Evolutionary conservation across 352 stramenopile species (phyloP).

Genomic region (Phytophthora megakarya): DNA sequence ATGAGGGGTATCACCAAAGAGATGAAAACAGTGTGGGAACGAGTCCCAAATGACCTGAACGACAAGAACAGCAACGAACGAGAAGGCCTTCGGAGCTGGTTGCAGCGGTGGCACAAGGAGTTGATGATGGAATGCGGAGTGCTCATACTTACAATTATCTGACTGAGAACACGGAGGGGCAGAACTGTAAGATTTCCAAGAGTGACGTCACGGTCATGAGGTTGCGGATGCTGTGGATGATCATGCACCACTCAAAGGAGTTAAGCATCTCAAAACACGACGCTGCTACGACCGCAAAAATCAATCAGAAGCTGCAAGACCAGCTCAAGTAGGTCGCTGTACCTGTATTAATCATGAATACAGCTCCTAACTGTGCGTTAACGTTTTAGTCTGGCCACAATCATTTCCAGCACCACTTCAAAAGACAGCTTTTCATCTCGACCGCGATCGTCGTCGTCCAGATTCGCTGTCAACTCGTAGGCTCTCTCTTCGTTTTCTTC

Average conservation of each 20-base stretch:
- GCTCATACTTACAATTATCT: background rate
- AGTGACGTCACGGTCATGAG: conserved; percentile 7
- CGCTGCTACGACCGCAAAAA: background rate
- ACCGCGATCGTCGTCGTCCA: background rate
- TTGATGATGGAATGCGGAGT: background rate
- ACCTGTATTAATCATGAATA: conserved; percentile 8
- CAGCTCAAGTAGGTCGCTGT: conserved; percentile 2
- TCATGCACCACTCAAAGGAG: conserved; percentile 5
- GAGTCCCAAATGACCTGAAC: too few species aligned
- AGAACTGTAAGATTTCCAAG: background rate
- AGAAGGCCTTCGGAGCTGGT: background rate
- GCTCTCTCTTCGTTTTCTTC: background rate
- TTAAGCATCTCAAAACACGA: background rate
- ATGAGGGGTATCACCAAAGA: too few species aligned
- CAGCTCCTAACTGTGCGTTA: too few species aligned
- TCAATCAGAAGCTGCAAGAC: background rate
- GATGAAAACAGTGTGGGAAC: too few species aligned
- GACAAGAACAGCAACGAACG: background rate
- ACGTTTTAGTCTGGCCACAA: conserved; percentile 1
- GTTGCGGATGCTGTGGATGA: conserved; percentile 6
- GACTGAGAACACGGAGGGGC: background rate
- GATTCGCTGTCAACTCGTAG: background rate
- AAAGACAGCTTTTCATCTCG: background rate
- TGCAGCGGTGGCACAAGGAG: background rate
- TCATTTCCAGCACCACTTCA: background rate